Conservation (phyloP, 2,329 filamentous ascomycete genomes). For the Phyllosticta citriasiana region DNA sequence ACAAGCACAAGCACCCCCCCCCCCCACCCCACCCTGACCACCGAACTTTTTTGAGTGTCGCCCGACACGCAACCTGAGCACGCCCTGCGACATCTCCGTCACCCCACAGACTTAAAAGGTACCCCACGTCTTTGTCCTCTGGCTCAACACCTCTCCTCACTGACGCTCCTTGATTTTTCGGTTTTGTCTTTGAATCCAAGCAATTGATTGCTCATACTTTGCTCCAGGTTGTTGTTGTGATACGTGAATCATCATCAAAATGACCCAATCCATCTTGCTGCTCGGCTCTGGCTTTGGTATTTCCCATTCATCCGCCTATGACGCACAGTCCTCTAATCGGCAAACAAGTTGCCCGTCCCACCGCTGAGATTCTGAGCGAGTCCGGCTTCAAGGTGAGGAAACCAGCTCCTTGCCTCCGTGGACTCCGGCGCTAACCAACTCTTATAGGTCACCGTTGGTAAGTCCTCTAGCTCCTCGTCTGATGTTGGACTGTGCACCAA, state of each 20-base stretch:
- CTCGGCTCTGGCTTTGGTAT: constrained; percentile 29
- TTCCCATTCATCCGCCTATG: background rate
- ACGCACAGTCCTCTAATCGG: constrained; percentile 13
- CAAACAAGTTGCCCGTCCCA: constrained; percentile 39
- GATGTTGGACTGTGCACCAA: background rate
- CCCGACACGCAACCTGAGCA: background rate
- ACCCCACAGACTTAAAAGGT: background rate
- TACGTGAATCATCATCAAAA: constrained; percentile 2
- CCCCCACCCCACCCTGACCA: background rate
- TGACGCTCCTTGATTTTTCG: background rate
- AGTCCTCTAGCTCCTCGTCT: constrained; percentile 10
- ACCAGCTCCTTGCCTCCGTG: background rate
- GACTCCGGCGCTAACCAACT: background rate
- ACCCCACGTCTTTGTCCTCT: background rate
- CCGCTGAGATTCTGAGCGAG: constrained; percentile 48
- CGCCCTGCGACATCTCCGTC: constrained; percentile 4
- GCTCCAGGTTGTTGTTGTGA: background rate
- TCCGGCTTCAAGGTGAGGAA: constrained; percentile 41
- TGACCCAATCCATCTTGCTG: constrained; percentile 25
- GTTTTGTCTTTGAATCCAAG: background rate
- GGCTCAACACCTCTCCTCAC: background rate
- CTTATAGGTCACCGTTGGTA: constrained; percentile 39
- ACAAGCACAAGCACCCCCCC: background rate
- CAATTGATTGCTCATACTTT: background rate
- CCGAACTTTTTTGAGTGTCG: constrained; percentile 8